Evolutionary conservation across 2,329 filamentous ascomycete genomes (phyloP), one percentile per base, ranked within the genome.

Genomic region (Cladosporium oxysporum): DNA sequence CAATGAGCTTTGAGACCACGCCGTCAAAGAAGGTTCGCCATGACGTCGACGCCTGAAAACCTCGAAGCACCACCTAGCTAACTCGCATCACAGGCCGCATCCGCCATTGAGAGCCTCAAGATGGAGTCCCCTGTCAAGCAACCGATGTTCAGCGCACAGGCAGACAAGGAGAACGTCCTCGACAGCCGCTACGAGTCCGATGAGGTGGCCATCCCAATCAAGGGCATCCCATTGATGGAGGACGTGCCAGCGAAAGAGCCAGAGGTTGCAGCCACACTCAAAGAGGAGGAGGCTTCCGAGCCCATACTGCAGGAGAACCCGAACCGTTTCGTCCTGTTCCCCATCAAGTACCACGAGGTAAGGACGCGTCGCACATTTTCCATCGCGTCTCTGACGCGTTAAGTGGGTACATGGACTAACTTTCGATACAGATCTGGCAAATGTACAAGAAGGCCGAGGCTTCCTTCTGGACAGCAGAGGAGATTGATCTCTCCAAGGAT

Each of bases 401-500:
- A 71, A 73, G 67, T 71, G 68, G 58, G 28, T 18, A 63, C 62
- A 57, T 58, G 26, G 64, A 65, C 72, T 74, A 66, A 74, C 68
- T 58, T 21, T 68, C 71, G 14, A 23, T 78, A 12, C 74, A 97
- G 93, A 96, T 97, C 81, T 99, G 95, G 95, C 94, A 98, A 82
- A 98, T 98, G 94, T 99, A 99, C 88, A 99, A 99, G 89, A 98
- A 98, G 85, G 93, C 93, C 72, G 94, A 99, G 81, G 95, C 95
- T 62, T 98, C 95, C 52, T 99, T 99, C 90, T 99, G 95, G 95
- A 99, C 95, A 50, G 95, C 95, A 62, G 95, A 99, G 81, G 95
- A 99, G 85, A 98, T 99, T 74, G 95, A 99, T 82, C 88, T 99
- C 61, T 98, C 94, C 76, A 99, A 99, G 84, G 95, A 99, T 80